Conservation (phyloP, 768 basidiomycete genomes). For the Lyophyllum shimeji region DNA sequence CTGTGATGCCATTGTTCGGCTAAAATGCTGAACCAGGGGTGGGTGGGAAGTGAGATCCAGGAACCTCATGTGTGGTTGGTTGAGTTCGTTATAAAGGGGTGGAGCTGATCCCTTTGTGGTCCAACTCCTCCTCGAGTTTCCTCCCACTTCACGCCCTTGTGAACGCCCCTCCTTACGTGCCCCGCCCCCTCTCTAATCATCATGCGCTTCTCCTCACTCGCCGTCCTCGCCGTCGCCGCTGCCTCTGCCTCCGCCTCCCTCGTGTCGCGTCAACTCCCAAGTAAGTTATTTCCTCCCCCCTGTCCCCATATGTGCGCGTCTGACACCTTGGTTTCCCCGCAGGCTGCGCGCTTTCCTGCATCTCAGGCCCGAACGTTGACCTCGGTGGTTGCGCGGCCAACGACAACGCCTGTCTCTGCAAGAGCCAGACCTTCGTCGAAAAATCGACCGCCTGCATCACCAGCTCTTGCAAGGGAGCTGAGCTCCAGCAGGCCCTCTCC, state of each 20-base stretch:
- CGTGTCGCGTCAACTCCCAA: constrained; percentile 37
- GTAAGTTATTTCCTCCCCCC: constrained; percentile 24
- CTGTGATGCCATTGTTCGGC: not conserved
- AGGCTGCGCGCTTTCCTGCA: constrained; percentile 57
- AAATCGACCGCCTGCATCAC: constrained; percentile 49
- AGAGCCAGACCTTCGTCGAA: constrained; percentile 40
- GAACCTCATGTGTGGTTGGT: not conserved
- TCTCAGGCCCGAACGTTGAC: constrained; percentile 35
- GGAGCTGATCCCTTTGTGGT: not conserved
- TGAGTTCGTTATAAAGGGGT: constrained; percentile 5
- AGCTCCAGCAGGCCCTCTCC: constrained; percentile 42
- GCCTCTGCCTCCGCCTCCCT: constrained; percentile 35
- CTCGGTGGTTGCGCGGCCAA: constrained; percentile 41
- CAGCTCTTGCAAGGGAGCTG: constrained; percentile 42
- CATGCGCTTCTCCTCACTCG: constrained; percentile 60
- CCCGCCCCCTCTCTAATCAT: constrained; percentile 13
- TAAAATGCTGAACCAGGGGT: not conserved
- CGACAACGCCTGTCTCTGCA: constrained; percentile 65
- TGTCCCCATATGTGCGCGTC: not conserved
- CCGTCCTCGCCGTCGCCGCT: constrained; percentile 39
- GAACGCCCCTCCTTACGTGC: not conserved
- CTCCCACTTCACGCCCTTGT: not conserved
- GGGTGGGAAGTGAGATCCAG: not conserved
- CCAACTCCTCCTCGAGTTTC: constrained; percentile 10
- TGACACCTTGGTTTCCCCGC: not conserved